A percentile compares a stretch with the other conserved stretches of the same genome.
Conservation (phyloP, 352 stramenopile species). For the Phytophthora hybrid region DNA sequence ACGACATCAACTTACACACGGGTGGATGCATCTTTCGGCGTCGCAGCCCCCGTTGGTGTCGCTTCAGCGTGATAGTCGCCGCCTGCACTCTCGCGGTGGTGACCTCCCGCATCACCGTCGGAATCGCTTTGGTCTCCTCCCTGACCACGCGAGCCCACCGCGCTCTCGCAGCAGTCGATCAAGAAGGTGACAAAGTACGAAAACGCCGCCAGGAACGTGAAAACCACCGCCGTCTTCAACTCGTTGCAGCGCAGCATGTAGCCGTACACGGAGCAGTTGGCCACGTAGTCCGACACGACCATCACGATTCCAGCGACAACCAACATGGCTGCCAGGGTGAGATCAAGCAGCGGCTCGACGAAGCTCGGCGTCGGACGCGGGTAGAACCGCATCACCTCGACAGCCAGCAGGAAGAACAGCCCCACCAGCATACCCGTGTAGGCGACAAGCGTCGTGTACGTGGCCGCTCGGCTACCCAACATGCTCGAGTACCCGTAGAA, state of each 20-base stretch:
- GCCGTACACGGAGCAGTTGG: constrained; percentile 67
- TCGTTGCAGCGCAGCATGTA: constrained; percentile 73
- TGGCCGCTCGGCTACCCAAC: constrained; percentile 65
- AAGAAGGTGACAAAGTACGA: constrained; percentile 59
- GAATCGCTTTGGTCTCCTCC: constrained; percentile 26
- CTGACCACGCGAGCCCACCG: constrained; percentile 4
- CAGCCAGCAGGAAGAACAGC: constrained; percentile 59
- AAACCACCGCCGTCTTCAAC: constrained; percentile 65
- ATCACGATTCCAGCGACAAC: constrained; percentile 74
- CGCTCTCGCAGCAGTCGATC: constrained; percentile 57
- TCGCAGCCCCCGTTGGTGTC: constrained; percentile 33
- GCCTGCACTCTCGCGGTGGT: constrained; percentile 9
- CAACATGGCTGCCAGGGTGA: constrained; percentile 61
- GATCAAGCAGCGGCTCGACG: constrained; percentile 62
- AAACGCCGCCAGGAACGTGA: constrained; percentile 71
- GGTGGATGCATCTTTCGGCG: constrained; percentile 38
- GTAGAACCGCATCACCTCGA: constrained; percentile 54
- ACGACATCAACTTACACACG: constrained; percentile 33
- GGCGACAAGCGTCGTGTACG: constrained; percentile 64
- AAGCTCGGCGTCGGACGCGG: constrained; percentile 47
- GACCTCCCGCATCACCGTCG: constrained; percentile 8
- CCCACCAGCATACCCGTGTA: constrained; percentile 77
- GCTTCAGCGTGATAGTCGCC: constrained; percentile 33
- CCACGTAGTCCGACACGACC: constrained; percentile 72
- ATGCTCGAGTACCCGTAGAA: constrained; percentile 82